phyloP scores from a whole-genome alignment of 2,329 filamentous ascomycete genomes.

The Colletotrichum sansevieriae region DNA sequence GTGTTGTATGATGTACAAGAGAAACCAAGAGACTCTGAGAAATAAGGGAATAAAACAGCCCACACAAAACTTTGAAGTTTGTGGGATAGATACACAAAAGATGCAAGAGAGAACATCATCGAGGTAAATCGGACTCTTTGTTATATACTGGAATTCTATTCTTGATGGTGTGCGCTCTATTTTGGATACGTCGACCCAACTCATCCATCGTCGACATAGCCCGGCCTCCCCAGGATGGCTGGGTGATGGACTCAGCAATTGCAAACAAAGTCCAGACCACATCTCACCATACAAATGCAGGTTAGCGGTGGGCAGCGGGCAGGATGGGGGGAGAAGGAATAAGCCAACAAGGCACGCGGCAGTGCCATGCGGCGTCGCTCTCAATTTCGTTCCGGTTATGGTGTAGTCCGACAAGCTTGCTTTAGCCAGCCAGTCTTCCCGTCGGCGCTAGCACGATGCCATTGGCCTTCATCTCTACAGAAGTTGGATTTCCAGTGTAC shows the following conservation, averaged over 20 bases:
- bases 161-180: slow-evolving; percentile 17
- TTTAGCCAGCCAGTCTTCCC: not conserved
- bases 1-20: not conserved
- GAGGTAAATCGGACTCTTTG: not conserved
- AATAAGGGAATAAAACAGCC: slow-evolving; percentile 10
- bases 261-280: not conserved
- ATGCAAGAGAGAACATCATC: slow-evolving; percentile 17
- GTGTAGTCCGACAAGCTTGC: slow-evolving; percentile 22
- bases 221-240: slow-evolving; percentile 16
- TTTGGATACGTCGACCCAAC: slow-evolving; percentile 24
- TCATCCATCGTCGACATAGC: slow-evolving; percentile 20
- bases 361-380: slow-evolving; percentile 15
- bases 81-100: slow-evolving; percentile 6
- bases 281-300: slow-evolving; percentile 3
- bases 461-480: not conserved
- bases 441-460: slow-evolving; percentile 29
- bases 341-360: slow-evolving; percentile 5
- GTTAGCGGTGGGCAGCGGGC: not conserved
- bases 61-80: not conserved
- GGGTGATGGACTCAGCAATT: slow-evolving; percentile 1
- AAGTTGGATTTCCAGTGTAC: not conserved
- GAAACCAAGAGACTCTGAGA: slow-evolving; percentile 16
- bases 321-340: not conserved
- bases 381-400: slow-evolving; percentile 5
- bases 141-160: slow-evolving; percentile 28